Evolutionary conservation across 2,329 filamentous ascomycete genomes (phyloP).

Genomic region (Ustilaginoidea virens): DNA sequence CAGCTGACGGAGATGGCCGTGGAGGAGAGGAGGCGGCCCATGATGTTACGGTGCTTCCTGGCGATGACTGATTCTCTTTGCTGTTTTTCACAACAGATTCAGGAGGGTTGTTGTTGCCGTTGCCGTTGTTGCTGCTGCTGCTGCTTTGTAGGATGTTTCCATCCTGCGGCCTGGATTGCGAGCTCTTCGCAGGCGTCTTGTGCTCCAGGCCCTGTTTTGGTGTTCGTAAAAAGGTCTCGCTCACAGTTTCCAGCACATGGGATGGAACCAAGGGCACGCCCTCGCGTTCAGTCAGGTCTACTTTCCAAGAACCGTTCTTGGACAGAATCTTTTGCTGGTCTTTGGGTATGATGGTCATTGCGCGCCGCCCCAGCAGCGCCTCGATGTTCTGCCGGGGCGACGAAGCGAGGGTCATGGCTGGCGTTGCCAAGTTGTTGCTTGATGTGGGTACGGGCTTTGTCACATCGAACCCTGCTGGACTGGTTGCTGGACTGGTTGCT

Average conservation of each 20-base stretch:
- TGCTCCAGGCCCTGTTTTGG: not conserved
- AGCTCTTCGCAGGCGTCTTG: not conserved
- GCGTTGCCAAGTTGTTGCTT: not conserved
- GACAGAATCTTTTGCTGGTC: slow-evolving; percentile 24
- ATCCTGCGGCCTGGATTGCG: no score
- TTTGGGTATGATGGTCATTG: slow-evolving; percentile 17
- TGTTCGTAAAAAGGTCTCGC: slow-evolving; percentile 6
- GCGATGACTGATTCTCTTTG: no score
- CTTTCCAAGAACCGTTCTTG: slow-evolving; percentile 20
- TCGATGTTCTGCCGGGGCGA: slow-evolving; percentile 10
- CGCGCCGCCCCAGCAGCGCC: slow-evolving; percentile 13
- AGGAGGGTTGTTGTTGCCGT: no score
- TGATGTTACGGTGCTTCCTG: no score
- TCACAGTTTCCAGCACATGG: slow-evolving; percentile 18
- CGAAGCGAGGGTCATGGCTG: slow-evolving; percentile 12
- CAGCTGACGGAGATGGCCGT: no score
- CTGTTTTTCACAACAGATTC: no score
- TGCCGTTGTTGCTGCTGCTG: no score
- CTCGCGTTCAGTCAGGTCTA: slow-evolving; percentile 10
- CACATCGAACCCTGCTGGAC: slow-evolving; percentile 1
- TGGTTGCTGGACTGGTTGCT: not conserved
- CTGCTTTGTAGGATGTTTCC: no score
- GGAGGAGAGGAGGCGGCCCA: no score
- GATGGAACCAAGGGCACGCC: slow-evolving; percentile 18
- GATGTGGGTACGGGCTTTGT: not conserved